phyloP scores from a whole-genome alignment of 768 basidiomycete species.

The Kwoniella botswanensis region DNA sequence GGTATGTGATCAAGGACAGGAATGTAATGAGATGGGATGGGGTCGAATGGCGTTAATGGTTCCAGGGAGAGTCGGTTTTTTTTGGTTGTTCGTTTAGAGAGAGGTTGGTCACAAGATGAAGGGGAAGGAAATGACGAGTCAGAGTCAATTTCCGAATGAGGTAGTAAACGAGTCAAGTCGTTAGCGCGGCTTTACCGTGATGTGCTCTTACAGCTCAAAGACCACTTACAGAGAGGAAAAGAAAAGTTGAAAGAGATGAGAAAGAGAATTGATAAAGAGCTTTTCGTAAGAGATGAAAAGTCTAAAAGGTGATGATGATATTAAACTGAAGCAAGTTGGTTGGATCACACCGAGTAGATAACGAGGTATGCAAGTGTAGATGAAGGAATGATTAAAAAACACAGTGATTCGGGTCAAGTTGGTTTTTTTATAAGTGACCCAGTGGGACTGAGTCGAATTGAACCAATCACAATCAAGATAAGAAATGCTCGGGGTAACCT shows the following conservation, averaged over 20 bases:
- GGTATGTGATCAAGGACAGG: neutral
- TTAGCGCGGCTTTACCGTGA: neutral
- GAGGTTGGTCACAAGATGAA: slow-evolving; percentile 7
- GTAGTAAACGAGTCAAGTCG: neutral
- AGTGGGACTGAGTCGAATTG: neutral
- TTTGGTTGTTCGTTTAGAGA: slow-evolving; percentile 1
- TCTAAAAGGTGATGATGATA: neutral
- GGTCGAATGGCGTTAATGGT: slow-evolving; percentile 27
- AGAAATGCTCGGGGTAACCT: neutral
- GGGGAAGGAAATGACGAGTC: neutral
- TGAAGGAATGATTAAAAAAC: neutral
- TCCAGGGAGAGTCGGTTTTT: slow-evolving; percentile 24
- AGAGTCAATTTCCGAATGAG: neutral
- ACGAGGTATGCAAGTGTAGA: neutral
- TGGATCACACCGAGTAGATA: neutral
- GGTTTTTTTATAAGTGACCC: neutral
- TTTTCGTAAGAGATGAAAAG: neutral
- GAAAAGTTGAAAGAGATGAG: neutral
- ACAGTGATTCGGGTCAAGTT: neutral
- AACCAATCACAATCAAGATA: neutral
- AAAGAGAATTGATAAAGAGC: neutral
- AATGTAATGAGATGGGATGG: neutral
- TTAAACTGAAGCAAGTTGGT: neutral
- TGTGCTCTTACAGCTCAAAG: neutral
- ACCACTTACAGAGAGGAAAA: neutral